Base-by-base conservation (phyloP, 441 rosid species). In the Arabidopsis lyrata region DNA sequence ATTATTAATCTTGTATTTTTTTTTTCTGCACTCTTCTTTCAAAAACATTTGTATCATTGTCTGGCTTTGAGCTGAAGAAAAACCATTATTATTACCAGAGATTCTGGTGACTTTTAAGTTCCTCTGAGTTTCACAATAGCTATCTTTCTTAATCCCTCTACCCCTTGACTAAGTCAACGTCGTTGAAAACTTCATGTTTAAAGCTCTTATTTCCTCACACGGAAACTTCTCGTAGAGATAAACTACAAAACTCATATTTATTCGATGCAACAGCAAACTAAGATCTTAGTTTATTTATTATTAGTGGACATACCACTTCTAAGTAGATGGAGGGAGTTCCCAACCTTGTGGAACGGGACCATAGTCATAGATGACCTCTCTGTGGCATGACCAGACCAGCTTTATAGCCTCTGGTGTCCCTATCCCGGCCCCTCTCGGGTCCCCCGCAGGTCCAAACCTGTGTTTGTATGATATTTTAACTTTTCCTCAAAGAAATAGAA, bases 391-490 rank as follows among this genome's bases (percentile, higher is more conserved):
- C 99, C 99, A 95, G 9, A 95, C 99, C 3, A 93, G 88, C 85
- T 86, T 93, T 86, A 95, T 92, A 2, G 99, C 99, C 68, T 95
- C 99, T 0, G 99, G 97, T 15, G 98, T 93, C 47, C 99, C 99
- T 49, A 95, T 95, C 58, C 99, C 99, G 0, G 99, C 99, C 38
- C 99, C 98, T 82, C 98, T 86, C 1, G 99, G 99, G 80, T 95
- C 99, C 34, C 99, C 99, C 1, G 98, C 90, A 0, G 98, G 99
- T 77, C 99, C 99, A 78, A 95, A 95, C 98, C 99, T 95, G 81
- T 66, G 48, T 76, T 61, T 22, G 1, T 3, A 4, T 22, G 47
- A 8, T 15, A 48, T 16, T 13, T 50, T 36, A 31, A 42, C 61
- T 15, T 14, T 41, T 5, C 14, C 50, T 44, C 39, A 48, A 20